These are phyloP conservation scores for Apophysomyces ossiformis DNA, from an alignment of 371 early-diverging fungal species.

Conservation along the genomic window DNA sequence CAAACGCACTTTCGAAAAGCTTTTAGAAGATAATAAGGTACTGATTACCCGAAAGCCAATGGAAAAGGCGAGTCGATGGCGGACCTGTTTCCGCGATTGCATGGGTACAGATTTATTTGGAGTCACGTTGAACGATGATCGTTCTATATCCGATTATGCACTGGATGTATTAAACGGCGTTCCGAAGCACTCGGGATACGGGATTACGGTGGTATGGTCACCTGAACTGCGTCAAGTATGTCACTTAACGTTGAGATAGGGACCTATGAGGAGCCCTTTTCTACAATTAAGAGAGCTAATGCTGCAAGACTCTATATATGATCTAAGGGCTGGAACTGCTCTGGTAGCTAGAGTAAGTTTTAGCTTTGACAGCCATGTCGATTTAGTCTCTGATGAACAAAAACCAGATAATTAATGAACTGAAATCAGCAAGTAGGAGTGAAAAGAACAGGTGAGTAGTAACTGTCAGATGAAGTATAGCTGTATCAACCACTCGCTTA, in stretches of 20 bases:
- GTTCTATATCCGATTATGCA: slow-evolving; percentile 29
- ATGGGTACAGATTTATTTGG: slow-evolving; percentile 34
- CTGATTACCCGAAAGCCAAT: slow-evolving; percentile 13
- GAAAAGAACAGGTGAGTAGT: slow-evolving; percentile 10
- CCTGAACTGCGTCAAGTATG: slow-evolving; percentile 24
- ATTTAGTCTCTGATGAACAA: background rate
- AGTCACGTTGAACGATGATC: slow-evolving; percentile 15
- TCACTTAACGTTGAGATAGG: background rate
- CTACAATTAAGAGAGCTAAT: slow-evolving; percentile 7
- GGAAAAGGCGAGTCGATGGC: slow-evolving; percentile 39
- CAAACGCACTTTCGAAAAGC: slow-evolving; percentile 1
- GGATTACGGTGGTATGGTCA: slow-evolving; percentile 26
- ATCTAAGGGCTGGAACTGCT: background rate
- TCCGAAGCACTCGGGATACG: slow-evolving; percentile 30
- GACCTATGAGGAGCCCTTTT: background rate
- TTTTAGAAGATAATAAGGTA: background rate
- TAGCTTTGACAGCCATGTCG: background rate
- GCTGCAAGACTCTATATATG: background rate
- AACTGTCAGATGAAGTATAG: slow-evolving; percentile 5
- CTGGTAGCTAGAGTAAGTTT: background rate
- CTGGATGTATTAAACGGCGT: slow-evolving; percentile 34
- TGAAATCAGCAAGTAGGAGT: background rate
- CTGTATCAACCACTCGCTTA: background rate
- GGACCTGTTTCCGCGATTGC: slow-evolving; percentile 41
- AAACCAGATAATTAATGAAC: background rate